Percentiles rank a stretch among this genome's conserved stretches.
These are phyloP conservation scores for Parietichytrium sp. DNA, from an alignment of 108 stramenopile species.

Conservation along the genomic window DNA sequence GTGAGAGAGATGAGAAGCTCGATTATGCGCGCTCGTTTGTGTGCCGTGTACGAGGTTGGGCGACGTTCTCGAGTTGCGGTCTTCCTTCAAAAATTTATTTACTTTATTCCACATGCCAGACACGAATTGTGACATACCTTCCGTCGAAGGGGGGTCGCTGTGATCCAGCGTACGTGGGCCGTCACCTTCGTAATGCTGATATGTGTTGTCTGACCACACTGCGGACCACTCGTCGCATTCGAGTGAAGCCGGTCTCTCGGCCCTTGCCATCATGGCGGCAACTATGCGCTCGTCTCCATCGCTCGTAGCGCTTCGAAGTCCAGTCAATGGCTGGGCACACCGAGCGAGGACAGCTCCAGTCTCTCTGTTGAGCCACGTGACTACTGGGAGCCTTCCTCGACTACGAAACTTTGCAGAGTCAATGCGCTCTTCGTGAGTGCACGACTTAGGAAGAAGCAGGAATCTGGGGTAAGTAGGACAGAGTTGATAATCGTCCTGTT, in stretches of 20 bases:
- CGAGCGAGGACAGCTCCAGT: constrained; percentile 53
- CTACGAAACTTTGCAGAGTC: constrained; percentile 47
- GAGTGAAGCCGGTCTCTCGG: constrained; percentile 36
- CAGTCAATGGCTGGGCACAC: constrained; percentile 49
- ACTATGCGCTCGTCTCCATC: background rate
- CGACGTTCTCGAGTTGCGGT: background rate
- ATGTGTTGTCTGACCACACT: background rate
- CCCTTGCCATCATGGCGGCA: background rate
- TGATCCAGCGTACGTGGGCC: background rate
- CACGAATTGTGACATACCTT: background rate
- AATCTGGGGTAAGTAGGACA: constrained; percentile 11
- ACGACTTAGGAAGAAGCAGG: background rate
- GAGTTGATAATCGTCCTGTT: constrained; percentile 19
- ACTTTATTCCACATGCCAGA: constrained; percentile 16
- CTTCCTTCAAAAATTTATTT: too few species aligned
- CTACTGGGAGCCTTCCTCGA: constrained; percentile 48
- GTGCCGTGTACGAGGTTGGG: too few species aligned
- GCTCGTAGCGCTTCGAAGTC: constrained; percentile 49
- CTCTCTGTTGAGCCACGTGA: constrained; percentile 55
- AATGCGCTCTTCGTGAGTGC: background rate
- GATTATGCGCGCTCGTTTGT: too few species aligned
- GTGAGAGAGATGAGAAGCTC: too few species aligned
- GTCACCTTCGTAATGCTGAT: background rate
- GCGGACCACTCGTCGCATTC: constrained; percentile 31
- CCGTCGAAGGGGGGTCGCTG: background rate